These are phyloP conservation scores for Cryptomeria japonica DNA, from an alignment of 75 land plant species.

Conservation along the genomic window DNA sequence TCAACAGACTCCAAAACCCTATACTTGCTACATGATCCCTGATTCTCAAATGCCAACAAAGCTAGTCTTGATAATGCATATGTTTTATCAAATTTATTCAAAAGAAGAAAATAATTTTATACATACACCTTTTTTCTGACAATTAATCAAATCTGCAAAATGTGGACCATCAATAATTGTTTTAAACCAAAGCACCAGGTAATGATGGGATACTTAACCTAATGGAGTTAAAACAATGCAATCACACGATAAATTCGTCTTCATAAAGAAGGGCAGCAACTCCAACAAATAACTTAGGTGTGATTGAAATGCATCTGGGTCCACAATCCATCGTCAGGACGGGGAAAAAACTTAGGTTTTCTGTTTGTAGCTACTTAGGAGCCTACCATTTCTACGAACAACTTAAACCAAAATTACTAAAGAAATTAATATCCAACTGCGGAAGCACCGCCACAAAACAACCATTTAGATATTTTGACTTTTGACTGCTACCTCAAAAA, in stretches of 20 bases:
- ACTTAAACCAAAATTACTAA: neutral
- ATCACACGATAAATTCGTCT: constrained; percentile 3
- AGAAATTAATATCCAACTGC: neutral
- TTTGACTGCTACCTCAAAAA: neutral
- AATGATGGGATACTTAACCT: neutral
- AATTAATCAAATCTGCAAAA: neutral
- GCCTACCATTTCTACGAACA: neutral
- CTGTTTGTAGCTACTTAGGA: neutral
- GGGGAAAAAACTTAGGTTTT: too few relatives aligned
- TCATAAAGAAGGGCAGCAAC: neutral
- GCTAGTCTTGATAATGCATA: neutral
- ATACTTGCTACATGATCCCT: neutral
- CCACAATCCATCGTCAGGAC: too few relatives aligned
- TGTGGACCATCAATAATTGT: too few relatives aligned
- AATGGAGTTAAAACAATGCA: neutral
- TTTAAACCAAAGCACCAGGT: neutral
- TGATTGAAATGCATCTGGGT: too few relatives aligned
- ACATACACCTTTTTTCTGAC: neutral
- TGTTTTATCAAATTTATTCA: neutral
- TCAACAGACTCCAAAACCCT: neutral
- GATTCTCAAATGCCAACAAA: neutral
- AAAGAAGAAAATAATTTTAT: neutral
- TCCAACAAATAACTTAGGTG: neutral
- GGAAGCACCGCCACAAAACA: neutral
- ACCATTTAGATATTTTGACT: neutral